Percentiles rank a stretch among this genome's conserved stretches.
These are phyloP conservation scores for Cyclocybe cylindracea DNA, from an alignment of 768 basidiomycete species.

Conservation along the genomic window DNA sequence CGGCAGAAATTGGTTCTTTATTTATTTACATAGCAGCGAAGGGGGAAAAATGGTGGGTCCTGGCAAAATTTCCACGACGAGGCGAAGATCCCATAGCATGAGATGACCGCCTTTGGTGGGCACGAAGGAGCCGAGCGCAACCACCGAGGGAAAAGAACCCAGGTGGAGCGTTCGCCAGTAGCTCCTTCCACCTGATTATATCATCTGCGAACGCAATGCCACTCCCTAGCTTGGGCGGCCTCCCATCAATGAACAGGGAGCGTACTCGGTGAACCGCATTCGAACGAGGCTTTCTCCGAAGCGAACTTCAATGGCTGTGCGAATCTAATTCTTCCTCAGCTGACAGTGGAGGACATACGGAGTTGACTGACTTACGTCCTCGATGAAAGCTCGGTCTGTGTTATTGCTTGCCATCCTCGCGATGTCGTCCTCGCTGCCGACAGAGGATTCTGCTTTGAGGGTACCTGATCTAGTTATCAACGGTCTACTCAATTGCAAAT, in stretches of 20 bases:
- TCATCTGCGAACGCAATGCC: slow-evolving; percentile 85
- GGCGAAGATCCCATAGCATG: too few relatives aligned
- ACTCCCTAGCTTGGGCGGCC: slow-evolving; percentile 64
- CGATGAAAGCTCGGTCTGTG: slow-evolving; percentile 86
- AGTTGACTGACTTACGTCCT: slow-evolving; percentile 93
- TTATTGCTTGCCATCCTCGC: slow-evolving; percentile 55
- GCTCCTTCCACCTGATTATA: slow-evolving; percentile 59
- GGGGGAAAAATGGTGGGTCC: too few relatives aligned
- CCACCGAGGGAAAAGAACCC: too few relatives aligned
- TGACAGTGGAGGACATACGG: too few relatives aligned
- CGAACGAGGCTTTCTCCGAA: slow-evolving; percentile 90
- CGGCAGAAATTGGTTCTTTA: too few relatives aligned
- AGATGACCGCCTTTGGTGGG: too few relatives aligned
- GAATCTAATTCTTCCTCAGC: too few relatives aligned
- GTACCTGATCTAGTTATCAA: slow-evolving; percentile 58
- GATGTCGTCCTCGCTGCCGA: slow-evolving; percentile 71
- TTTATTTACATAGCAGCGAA: too few relatives aligned
- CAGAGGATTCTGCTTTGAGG: slow-evolving; percentile 63
- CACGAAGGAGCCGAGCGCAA: too few relatives aligned
- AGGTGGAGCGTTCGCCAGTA: slow-evolving; percentile 73
- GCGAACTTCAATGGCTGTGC: slow-evolving; percentile 85
- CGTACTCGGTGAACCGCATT: slow-evolving; percentile 87
- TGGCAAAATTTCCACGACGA: too few relatives aligned
- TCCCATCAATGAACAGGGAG: slow-evolving; percentile 51
- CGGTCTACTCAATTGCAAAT: slow-evolving; percentile 41